A percentile compares a stretch with the other conserved stretches of the same genome.
Conservation (phyloP, 768 basidiomycete genomes). For the Candolleomyces efflorescens region DNA sequence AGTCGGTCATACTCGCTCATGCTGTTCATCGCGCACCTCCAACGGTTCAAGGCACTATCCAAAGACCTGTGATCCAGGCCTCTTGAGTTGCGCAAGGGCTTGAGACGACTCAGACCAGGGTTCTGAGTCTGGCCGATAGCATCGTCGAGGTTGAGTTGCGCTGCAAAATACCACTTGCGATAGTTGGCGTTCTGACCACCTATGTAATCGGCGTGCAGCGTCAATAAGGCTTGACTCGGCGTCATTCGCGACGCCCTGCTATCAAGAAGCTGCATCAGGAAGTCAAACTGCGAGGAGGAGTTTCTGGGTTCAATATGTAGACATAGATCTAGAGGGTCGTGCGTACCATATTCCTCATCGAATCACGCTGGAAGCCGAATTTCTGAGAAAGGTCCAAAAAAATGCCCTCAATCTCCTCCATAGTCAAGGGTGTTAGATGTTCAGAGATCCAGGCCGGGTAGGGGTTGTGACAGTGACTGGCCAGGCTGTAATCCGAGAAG, state of each 20-base stretch:
- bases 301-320: no score
- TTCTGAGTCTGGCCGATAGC: conserved; percentile 95
- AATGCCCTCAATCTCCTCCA: conserved; percentile 98
- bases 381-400: conserved; percentile 98
- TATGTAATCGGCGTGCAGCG: conserved; percentile 98
- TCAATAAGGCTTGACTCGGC: conserved; percentile 92
- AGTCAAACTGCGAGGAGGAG: conserved; percentile 74
- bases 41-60: conserved; percentile 89
- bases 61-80: no score
- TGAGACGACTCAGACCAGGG: conserved; percentile 85
- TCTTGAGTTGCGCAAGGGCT: no score
- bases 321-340: no score
- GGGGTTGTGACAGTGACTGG: no score
- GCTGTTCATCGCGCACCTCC: conserved; percentile 98
- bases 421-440: conserved; percentile 92
- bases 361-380: conserved; percentile 96
- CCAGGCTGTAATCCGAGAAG: no score
- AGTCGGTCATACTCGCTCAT: conserved; percentile 99
- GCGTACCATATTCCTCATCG: conserved; percentile 91
- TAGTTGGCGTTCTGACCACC: conserved; percentile 99
- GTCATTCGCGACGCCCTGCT: conserved; percentile 98
- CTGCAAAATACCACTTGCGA: conserved; percentile 99
- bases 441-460: conserved; percentile 96
- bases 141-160: conserved; percentile 98
- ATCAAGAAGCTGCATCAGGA: conserved; percentile 96